Base-by-base conservation (phyloP, 345 rosid species). In the Eucalyptus pauciflora region DNA sequence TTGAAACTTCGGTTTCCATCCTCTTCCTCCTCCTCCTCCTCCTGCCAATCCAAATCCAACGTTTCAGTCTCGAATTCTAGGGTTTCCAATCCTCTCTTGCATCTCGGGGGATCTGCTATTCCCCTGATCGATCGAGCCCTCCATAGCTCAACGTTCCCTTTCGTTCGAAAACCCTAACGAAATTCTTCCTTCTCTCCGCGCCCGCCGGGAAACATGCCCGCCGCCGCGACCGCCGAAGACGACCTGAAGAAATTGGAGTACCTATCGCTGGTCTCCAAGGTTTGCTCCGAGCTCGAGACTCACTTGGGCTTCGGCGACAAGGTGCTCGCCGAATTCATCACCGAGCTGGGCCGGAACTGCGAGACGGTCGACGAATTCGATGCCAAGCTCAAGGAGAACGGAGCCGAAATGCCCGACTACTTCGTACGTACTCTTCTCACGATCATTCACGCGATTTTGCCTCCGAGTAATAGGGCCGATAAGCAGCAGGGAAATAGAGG, bases 371-470 rank as follows among this genome's bases (percentile, higher is more conserved):
- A 95, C 20, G 97, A 96, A 80, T 96, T 97, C 88, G 97, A 96
- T 88, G 71, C 92, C 87, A 94, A 93, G 91, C 90, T 97, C 83
- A 97, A 96, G 94, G 92, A 94, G 50, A 92, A 92, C 50, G 99
- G 97, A 2, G 98, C 98, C 6, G 98, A 96, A 89, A 92, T 97
- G 94, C 98, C 99, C 0, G 99, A 97, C 90, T 97, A 96, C 90
- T 95, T 97, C 88, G 98, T 96, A 5, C 95, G 95, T 3, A 96
- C 99, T 2, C 92, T 97, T 46, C 90, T 96, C 20, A 95, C 95
- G 13, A 95, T 95, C 29, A 97, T 97, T 89, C 99, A 95, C 88
- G 99, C 95, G 67, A 96, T 97, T 89, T 93, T 96, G 80, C 98
- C 99, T 8, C 96, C 96, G 7, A 90, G 90, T 45, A 88, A 94